Percentiles rank a stretch among this genome's conserved stretches.
Evolutionary conservation across 805 yeast genomes (phyloP).

Genomic region (Candida argentea): DNA sequence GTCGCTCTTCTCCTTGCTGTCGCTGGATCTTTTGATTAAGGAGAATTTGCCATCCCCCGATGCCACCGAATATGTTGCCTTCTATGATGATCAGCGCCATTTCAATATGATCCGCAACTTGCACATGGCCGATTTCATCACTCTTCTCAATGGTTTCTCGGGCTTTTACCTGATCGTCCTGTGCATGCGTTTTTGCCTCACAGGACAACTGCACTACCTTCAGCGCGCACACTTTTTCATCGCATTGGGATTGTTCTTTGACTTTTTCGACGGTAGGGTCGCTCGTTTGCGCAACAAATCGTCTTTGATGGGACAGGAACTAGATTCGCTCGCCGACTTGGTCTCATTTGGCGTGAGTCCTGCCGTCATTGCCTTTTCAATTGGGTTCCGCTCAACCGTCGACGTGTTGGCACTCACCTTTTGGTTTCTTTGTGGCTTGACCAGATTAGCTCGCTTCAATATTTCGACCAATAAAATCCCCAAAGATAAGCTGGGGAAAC

Average conservation of each 20-base stretch:
- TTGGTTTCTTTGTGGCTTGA: conserved; percentile 88
- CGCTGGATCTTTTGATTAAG: conserved; percentile 10
- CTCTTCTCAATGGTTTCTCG: conserved; percentile 85
- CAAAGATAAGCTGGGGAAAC: conserved; percentile 78
- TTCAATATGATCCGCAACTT: conserved; percentile 77
- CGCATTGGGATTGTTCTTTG: conserved; percentile 87
- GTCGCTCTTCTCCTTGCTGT: conserved; percentile 41
- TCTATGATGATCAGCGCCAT: conserved; percentile 76
- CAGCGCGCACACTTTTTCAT: conserved; percentile 87
- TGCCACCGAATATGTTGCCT: conserved; percentile 64
- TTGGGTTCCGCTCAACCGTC: conserved; percentile 77
- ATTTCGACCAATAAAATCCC: conserved; percentile 91
- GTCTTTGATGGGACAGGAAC: conserved; percentile 92
- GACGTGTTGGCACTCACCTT: conserved; percentile 70
- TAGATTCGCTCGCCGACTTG: conserved; percentile 93
- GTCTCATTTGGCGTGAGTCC: conserved; percentile 95
- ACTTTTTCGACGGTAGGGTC: conserved; percentile 93
- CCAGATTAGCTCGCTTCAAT: conserved; percentile 90
- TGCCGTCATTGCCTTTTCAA: conserved; percentile 81
- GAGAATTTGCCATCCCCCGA: conserved; percentile 72
- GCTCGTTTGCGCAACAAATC: conserved; percentile 91
- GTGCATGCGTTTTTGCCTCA: conserved; percentile 69
- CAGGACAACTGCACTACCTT: conserved; percentile 57
- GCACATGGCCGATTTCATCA: conserved; percentile 94
- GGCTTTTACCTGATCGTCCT: conserved; percentile 88